Base-by-base conservation (phyloP, 208 protist species). In the Crithidia sp. region DNA sequence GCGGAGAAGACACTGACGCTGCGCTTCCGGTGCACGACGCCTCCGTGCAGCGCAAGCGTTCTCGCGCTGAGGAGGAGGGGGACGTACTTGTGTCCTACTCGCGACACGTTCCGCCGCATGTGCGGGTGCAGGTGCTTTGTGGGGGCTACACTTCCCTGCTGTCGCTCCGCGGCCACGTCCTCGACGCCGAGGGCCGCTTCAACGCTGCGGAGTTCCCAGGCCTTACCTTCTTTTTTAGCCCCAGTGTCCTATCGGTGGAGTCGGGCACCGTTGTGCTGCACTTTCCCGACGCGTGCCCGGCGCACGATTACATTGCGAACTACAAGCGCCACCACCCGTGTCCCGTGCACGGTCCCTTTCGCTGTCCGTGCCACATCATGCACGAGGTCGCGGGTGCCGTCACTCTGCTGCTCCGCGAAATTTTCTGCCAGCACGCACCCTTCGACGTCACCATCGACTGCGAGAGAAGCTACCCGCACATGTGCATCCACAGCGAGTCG, bases 331-430 rank as follows among this genome's bases (percentile, higher is more conserved):
- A 50, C 19, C 55, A 52, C 8, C 77, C 84, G 36, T 91, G 87
- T 70, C 79, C 74, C 8, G 40, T 79, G 5, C 87, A 91, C 50
- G 87, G 87, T 4, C 87, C 87, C 9, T 91, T 91, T 64, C 70
- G 75, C 10, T 91, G 87, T 56, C 76, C 82, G 13, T 91, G 87
- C 70, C 54, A 71, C 54, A 55, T 79, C 7, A 86, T 91, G 68
- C 81, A 84, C 55, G 36, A 83, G 47, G 54, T 79, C 6, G 74
- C 72, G 36, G 77, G 71, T 44, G 36, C 39, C 2, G 57, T 87
- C 12, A 54, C 77, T 36, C 65, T 79, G 66, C 68, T 90, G 53
- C 63, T 87, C n/a, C 60, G 60, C 12, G 85, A 90, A 43, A 67
- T 82, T 10, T 75, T 81, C 40, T 77, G 57, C n/a, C 59, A 71